Evolutionary conservation across 805 yeast genomes (phyloP).

Genomic region (Hemisphaericaspora nanyangensis): DNA sequence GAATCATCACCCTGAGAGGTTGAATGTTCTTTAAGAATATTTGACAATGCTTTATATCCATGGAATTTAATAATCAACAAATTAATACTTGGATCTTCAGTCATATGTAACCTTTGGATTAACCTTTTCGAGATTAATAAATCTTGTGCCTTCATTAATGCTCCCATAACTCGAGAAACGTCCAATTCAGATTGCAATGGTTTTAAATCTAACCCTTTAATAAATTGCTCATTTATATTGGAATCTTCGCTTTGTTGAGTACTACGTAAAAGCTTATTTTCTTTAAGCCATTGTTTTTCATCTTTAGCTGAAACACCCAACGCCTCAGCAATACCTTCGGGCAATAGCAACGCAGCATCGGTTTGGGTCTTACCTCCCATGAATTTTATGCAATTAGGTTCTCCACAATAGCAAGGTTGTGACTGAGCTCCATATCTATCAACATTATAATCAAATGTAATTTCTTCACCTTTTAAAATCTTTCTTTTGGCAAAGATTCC

Average conservation of each 20-base stretch:
- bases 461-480: slow-evolving; percentile 77
- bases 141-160: slow-evolving; percentile 75
- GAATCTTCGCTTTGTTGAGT: slow-evolving; percentile 53
- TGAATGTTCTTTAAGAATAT: slow-evolving; percentile 41
- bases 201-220: slow-evolving; percentile 51
- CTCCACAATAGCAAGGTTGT: slow-evolving; percentile 93
- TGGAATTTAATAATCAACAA: slow-evolving; percentile 69
- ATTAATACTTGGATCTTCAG: slow-evolving; percentile 50
- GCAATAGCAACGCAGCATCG: slow-evolving; percentile 78
- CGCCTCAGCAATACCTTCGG: slow-evolving; percentile 81
- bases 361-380: slow-evolving; percentile 98
- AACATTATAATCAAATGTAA: slow-evolving; percentile 89
- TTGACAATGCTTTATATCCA: slow-evolving; percentile 77
- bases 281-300: slow-evolving; percentile 70
- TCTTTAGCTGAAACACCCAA: slow-evolving; percentile 67
- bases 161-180: slow-evolving; percentile 76
- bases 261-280: slow-evolving; percentile 47
- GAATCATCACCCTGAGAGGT: slow-evolving; percentile 14
- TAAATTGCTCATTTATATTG: slow-evolving; percentile 61
- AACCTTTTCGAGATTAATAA: slow-evolving; percentile 58
- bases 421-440: slow-evolving; percentile 95
- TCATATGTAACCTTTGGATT: slow-evolving; percentile 59
- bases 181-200: slow-evolving; percentile 49
- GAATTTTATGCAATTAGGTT: slow-evolving; percentile 84
- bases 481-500: slow-evolving; percentile 86